Evolutionary conservation across 225 moss, liverwort and hornwort genomes (phyloP), one percentile per base, ranked within the genome.

Genomic region (Marchantia paleacea): DNA sequence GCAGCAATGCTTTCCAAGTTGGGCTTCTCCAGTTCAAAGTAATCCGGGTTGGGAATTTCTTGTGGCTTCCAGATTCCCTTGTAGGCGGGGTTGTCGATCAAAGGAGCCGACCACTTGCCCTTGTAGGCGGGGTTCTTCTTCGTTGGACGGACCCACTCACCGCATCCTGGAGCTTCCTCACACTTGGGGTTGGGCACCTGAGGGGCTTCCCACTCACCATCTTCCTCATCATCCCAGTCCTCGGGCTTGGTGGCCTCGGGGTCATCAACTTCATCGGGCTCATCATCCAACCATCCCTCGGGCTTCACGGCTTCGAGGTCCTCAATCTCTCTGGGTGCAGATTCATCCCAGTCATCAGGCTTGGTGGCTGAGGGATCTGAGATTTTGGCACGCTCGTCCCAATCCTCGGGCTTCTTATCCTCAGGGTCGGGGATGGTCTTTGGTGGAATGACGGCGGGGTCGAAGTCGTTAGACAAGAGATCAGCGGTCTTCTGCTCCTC

Each of bases 261-360:
- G 12, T 94, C 90, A 51, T 96, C 85, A 49, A 94, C 83, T 81
- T 96, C 96, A 68, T 93, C 80, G 0, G 81, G 90, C 28, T 96
- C 96, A 75, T 92, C 85, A 55, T 92, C 96, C 72, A 96, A 80
- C 96, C 96, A 96, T 54, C 89, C 96, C 89, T 94, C 93, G 0
- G 94, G 97, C 80, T 94, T 95, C 83, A 78, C 90, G 0, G 93
- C 91, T 49, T 93, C 95, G 10, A 63, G 68, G 64, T 97, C 97
- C 47, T 91, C 90, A 26, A 97, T 80, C 84, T 97, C 93, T 75
- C 85, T 84, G 0, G 89, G 92, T 19, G 94, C 97, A 75, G 88
- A 84, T 73, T 97, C 97, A 50, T 97, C 97, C 97, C 97, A 97
- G 68, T 97, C 97, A 71, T 95, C 93, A 48, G 97, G 95, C 82